A percentile compares a stretch with the other conserved stretches of the same genome.
Evolutionary conservation across 2,329 filamentous ascomycete genomes (phyloP).

Genomic region (Aspergillus aculeatus): DNA sequence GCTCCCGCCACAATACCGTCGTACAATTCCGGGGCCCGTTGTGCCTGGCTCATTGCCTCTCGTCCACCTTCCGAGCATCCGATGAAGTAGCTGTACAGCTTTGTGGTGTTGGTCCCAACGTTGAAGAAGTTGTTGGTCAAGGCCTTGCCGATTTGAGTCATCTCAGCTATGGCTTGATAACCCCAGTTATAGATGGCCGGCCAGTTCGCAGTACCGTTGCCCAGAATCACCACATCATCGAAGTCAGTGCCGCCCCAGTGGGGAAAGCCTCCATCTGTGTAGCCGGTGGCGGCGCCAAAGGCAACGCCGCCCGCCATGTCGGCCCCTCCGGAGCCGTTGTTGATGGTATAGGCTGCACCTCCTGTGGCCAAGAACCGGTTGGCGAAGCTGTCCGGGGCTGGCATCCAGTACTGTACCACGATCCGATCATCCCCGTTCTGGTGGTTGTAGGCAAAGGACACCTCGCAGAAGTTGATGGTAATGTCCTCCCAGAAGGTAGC

Average conservation of each 20-base stretch:
- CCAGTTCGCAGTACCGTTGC: constrained; percentile 1
- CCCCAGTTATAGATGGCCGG: constrained; percentile 1
- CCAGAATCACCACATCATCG: neutral
- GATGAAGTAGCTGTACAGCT: neutral
- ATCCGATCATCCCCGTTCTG: neutral
- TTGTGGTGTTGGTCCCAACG: neutral
- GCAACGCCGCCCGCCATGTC: neutral
- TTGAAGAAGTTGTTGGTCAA: constrained; percentile 1
- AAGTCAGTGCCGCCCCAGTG: neutral
- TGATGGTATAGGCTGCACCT: neutral
- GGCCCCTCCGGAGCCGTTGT: neutral
- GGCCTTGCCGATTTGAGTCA: constrained; percentile 1
- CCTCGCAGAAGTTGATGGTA: constrained; percentile 1
- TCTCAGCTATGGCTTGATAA: neutral
- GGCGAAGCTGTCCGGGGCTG: neutral
- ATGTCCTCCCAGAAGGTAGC: neutral
- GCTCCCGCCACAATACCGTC: neutral
- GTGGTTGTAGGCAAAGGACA: neutral
- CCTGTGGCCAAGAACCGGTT: neutral
- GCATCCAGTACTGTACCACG: constrained; percentile 2
- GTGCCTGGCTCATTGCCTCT: neutral
- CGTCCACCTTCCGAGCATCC: neutral
- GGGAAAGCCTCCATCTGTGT: neutral
- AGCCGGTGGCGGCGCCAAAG: neutral
- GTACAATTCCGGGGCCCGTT: neutral